Conservation (phyloP, 1,284 basidiomycete genomes). For the Grifola frondosa region DNA sequence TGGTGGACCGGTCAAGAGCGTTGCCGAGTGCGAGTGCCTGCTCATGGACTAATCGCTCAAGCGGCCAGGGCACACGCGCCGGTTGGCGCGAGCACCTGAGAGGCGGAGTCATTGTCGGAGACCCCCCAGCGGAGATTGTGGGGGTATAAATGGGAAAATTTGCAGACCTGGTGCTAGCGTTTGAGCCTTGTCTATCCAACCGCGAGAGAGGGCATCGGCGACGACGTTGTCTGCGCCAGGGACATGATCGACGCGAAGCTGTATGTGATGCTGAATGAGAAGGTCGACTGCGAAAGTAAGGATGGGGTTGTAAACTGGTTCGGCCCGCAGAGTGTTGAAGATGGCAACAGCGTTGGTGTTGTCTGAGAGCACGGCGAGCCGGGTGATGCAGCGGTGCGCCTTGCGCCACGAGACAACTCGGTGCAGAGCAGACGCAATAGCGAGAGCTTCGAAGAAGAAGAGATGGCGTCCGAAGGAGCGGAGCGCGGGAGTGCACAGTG, state of each 20-base stretch:
- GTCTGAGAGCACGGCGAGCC: too few species aligned
- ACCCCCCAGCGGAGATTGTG: constrained; percentile 5
- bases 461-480: constrained; percentile 1
- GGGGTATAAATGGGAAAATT: constrained; percentile 6
- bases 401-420: neutral
- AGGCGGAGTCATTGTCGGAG: neutral
- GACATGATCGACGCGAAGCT: too few species aligned
- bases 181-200: too few species aligned
- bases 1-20: constrained; percentile 32
- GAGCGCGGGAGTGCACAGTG: neutral
- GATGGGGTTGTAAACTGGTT: too few species aligned
- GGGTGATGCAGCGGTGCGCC: neutral
- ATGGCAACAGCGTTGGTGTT: too few species aligned
- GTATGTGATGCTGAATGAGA: too few species aligned
- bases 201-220: too few species aligned
- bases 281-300: too few species aligned
- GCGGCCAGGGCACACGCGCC: constrained; percentile 30
- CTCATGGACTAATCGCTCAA: constrained; percentile 31
- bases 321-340: too few species aligned
- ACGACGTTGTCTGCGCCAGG: too few species aligned
- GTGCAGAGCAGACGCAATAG: constrained; percentile 7
- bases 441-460: constrained; percentile 13
- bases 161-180: too few species aligned
- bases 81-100: constrained; percentile 26
- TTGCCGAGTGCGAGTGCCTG: constrained; percentile 33